A percentile compares a stretch with the other conserved stretches of the same genome.
Evolutionary conservation across 202 grass and related monocot genomes (phyloP).

Genomic region (Panicum hallii): DNA sequence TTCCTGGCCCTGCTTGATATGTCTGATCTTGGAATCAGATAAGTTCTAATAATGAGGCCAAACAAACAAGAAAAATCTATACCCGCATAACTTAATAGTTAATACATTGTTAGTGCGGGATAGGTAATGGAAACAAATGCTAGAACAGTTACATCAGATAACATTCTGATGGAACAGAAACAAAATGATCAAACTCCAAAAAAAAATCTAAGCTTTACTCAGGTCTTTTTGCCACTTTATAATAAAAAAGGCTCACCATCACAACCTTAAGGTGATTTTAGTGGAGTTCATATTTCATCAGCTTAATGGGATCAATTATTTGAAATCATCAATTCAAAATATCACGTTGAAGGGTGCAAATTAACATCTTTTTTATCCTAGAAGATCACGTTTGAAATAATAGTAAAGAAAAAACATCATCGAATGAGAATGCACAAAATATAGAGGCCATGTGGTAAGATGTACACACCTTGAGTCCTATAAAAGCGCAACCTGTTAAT

Average conservation of each 20-base stretch:
- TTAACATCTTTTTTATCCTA: background rate
- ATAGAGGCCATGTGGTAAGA: conserved; percentile 9
- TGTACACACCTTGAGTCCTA: conserved; percentile 84
- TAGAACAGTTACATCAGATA: conserved; percentile 8
- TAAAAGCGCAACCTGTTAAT: conserved; percentile 97
- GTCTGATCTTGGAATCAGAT: conserved; percentile 93
- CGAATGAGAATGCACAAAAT: conserved; percentile 19
- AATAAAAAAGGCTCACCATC: background rate
- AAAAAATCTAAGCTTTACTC: no score
- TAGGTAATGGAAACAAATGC: conserved; percentile 20
- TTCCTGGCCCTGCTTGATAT: conserved; percentile 88
- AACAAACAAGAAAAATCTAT: conserved; percentile 38
- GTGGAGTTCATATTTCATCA: background rate
- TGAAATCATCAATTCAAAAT: conserved; percentile 1
- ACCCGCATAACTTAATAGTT: conserved; percentile 19
- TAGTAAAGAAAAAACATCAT: background rate
- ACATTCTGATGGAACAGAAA: conserved; percentile 1
- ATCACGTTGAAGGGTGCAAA: background rate
- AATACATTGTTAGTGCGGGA: background rate
- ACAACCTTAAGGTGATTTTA: background rate
- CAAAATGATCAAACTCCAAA: no score
- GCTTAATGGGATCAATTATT: conserved; percentile 11
- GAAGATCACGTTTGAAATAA: conserved; percentile 29
- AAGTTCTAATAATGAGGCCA: conserved; percentile 52
- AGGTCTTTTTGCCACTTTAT: background rate